Conservation (phyloP, 371 early-diverging fungal species). For the Saksenaea vasiformis region DNA sequence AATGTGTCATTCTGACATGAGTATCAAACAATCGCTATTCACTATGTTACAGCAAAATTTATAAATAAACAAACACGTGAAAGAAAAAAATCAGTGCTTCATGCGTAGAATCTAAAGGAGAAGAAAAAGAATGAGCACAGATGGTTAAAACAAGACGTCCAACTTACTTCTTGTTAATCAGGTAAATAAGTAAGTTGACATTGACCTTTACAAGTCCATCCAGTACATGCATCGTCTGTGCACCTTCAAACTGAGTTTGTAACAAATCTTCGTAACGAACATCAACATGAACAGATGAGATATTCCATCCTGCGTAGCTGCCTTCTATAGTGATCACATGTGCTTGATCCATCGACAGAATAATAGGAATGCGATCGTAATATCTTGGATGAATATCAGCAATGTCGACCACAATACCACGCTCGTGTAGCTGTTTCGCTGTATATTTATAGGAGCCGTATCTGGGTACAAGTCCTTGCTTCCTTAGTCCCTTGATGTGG, state of each 20-base stretch:
- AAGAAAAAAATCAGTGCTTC: no score
- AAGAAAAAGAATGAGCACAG: no score
- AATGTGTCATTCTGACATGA: no score
- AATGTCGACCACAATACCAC: conserved; percentile 89
- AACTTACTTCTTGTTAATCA: conserved; percentile 96
- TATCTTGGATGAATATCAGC: conserved; percentile 81
- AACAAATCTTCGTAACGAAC: conserved; percentile 91
- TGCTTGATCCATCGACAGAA: conserved; percentile 89
- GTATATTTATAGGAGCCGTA: conserved; percentile 98
- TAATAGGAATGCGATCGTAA: conserved; percentile 87
- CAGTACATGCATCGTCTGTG: conserved; percentile 83
- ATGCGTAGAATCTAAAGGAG: no score
- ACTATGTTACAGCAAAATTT: no score
- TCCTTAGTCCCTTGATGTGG: conserved; percentile 85
- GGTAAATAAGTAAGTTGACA: conserved; percentile 90
- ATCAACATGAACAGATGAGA: conserved; percentile 79
- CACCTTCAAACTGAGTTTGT: conserved; percentile 91
- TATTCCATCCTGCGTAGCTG: conserved; percentile 74
- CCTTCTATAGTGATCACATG: conserved; percentile 90
- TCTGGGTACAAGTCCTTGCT: conserved; percentile 85
- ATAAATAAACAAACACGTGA: no score
- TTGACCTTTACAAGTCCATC: conserved; percentile 93
- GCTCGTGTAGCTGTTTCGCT: conserved; percentile 88
- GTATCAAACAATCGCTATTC: no score
- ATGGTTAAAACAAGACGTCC: no score